phyloP scores from a whole-genome alignment of 768 basidiomycete genomes.

The Mycena alexandri region DNA sequence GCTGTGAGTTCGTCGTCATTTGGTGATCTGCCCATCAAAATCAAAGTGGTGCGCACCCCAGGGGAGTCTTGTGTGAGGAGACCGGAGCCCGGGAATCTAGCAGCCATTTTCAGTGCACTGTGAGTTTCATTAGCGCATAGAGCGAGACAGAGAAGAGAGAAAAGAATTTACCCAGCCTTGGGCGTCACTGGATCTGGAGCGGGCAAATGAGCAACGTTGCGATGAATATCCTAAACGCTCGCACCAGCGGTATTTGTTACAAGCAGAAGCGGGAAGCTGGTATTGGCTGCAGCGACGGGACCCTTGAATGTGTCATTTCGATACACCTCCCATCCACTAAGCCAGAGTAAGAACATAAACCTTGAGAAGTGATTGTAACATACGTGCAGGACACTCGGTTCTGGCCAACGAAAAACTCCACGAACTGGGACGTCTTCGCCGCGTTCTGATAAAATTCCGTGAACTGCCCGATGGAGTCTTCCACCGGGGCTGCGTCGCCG shows the following conservation, averaged over 20 bases:
- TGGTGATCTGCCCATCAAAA: background rate
- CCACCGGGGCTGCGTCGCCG: slow-evolving; percentile 36
- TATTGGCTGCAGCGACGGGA: slow-evolving; percentile 36
- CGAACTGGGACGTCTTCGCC: slow-evolving; percentile 35
- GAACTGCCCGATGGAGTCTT: slow-evolving; percentile 33
- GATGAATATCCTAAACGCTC: slow-evolving; percentile 6
- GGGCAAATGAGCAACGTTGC: no score
- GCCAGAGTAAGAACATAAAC: no score
- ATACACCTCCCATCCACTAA: slow-evolving; percentile 32
- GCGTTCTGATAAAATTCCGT: slow-evolving; percentile 27
- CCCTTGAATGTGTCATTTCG: slow-evolving; percentile 26
- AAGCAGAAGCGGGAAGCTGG: slow-evolving; percentile 43
- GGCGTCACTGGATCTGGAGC: slow-evolving; percentile 32
- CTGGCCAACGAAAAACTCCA: slow-evolving; percentile 30
- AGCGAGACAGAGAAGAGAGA: background rate
- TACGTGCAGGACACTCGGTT: slow-evolving; percentile 40
- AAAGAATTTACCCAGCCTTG: slow-evolving; percentile 21
- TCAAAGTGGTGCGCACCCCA: slow-evolving; percentile 18
- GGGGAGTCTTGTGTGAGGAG: slow-evolving; percentile 28
- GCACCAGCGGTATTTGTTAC: slow-evolving; percentile 44
- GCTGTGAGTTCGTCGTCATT: slow-evolving; percentile 16
- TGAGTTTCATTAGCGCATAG: background rate
- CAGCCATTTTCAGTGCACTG: slow-evolving; percentile 29
- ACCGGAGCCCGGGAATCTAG: slow-evolving; percentile 29
- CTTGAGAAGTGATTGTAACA: slow-evolving; percentile 17